Base-by-base conservation (phyloP, 495 filamentous ascomycete genomes). In the Podospora australis region DNA sequence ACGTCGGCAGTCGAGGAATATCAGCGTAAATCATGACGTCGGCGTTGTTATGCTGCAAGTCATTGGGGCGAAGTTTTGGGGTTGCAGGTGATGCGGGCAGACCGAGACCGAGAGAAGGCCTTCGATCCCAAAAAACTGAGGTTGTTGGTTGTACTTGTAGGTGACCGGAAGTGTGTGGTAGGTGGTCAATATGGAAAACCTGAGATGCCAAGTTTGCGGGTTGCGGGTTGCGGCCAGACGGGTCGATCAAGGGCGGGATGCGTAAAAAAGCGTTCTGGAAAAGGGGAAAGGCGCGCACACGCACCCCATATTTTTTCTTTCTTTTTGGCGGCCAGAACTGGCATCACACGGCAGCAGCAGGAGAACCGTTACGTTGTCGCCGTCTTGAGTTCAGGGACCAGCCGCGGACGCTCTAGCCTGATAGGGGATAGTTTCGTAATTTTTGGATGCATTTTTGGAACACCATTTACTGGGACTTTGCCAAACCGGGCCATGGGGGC, bases 401-500 rank as follows among this genome's bases (percentile, higher is more conserved):
- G 13, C 39, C 26, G 29, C 39, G 40, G 32, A 9, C 36, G 13
- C 11, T n/a, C 53, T 56, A 56, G 30, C 53, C 45, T 1, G 1
- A 23, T 48, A 1, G 2, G 48, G 14, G 4, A 29, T 59, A 59
- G 59, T 22, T 11, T 24, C 11, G n/a, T 16, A 21, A 21, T 43
- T 39, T 14, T 1, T 23, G 25, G 48, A 55, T n/a, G n/a, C n/a
- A n/a, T 50, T 53, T 55, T 53, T 57, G 55, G 55, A 40, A 46
- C 48, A 49, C 47, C 26, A 29, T 45, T 25, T 16, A 22, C n/a
- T 3, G 4, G 2, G 1, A 38, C 43, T 22, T 43, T 39, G 2
- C 39, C 44, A 3, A 10, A 45, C 29, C 6, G 4, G 28, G 48
- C n/a, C 19, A 40, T 49, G 20, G 23, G 19, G 16, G 35, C 26